These are phyloP conservation scores for Mortierella sp. DNA, from an alignment of 371 early-diverging fungal genomes.

Conservation along the genomic window DNA sequence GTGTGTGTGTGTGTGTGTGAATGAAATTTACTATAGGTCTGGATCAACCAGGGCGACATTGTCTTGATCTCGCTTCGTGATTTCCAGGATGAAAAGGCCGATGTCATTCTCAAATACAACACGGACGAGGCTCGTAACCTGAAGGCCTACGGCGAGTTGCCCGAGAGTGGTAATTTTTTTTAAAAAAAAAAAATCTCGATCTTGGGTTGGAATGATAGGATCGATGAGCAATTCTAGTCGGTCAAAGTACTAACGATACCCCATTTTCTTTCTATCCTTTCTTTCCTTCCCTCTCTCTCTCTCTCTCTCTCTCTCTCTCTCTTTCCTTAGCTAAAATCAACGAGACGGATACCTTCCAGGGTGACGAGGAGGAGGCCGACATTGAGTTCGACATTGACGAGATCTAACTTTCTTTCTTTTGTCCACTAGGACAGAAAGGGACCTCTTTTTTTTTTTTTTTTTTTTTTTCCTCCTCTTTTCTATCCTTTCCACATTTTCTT, in stretches of 20 bases:
- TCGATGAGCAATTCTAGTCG: neutral
- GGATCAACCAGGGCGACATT: constrained; percentile 98
- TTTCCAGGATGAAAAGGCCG: constrained; percentile 97
- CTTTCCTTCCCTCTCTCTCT: constrained; percentile 6
- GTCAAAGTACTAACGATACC: constrained; percentile 49
- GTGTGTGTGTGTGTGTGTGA: too few relatives aligned
- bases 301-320: constrained; percentile 9
- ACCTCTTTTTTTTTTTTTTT: constrained; percentile 26
- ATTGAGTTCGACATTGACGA: constrained; percentile 95
- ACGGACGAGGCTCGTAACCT: constrained; percentile 98
- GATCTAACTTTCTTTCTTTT: constrained; percentile 60
- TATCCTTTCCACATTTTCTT: neutral
- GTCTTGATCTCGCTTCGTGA: constrained; percentile 96
- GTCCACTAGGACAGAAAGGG: too few relatives aligned
- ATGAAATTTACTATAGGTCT: constrained; percentile 59
- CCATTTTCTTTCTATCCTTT: neutral
- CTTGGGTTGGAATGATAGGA: accelerated
- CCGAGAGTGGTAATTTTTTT: constrained; percentile 80
- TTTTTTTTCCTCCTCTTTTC: neutral
- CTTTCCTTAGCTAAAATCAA: constrained; percentile 72
- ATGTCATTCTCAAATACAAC: constrained; percentile 98
- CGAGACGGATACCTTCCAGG: constrained; percentile 78
- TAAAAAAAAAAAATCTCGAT: too few relatives aligned
- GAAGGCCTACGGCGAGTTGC: constrained; percentile 96
- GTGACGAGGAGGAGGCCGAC: constrained; percentile 82